Evolutionary conservation across 2,329 filamentous ascomycete species (phyloP).

Genomic region (Grosmannia clavigera): DNA sequence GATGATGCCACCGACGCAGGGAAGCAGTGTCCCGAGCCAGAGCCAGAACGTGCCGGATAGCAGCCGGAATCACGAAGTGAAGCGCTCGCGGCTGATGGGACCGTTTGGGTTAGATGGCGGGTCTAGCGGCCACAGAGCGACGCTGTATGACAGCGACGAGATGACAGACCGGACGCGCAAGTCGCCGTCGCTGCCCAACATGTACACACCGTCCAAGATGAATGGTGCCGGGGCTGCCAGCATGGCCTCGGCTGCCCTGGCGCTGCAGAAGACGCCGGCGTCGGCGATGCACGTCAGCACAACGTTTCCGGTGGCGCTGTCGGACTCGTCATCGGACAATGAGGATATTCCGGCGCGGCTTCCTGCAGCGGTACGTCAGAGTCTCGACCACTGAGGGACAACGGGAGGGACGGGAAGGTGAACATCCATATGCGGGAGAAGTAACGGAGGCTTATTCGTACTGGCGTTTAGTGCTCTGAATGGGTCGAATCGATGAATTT

Average conservation of each 20-base stretch:
- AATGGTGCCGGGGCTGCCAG: background rate
- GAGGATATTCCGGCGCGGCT: conserved; percentile 23
- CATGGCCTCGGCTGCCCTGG: background rate
- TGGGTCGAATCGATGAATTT: too few relatives aligned
- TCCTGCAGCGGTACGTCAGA: conserved; percentile 19
- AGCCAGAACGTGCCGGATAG: background rate
- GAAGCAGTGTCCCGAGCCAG: background rate
- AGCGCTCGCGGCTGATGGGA: conserved; percentile 14
- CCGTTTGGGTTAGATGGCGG: background rate
- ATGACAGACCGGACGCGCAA: background rate
- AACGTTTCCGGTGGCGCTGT: conserved; percentile 12
- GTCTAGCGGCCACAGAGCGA: background rate
- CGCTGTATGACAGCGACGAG: background rate
- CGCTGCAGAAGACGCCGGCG: background rate
- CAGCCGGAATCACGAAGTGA: conserved; percentile 11
- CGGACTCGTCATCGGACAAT: conserved; percentile 18
- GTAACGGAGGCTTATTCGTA: background rate
- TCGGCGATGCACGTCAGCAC: conserved; percentile 6
- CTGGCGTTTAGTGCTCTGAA: too few relatives aligned
- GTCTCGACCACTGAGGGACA: conserved; percentile 6
- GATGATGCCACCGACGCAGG: background rate
- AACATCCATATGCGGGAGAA: background rate
- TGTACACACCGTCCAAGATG: background rate
- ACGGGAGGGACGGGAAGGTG: background rate
- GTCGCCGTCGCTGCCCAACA: background rate